phyloP scores from a whole-genome alignment of 2,329 filamentous ascomycete species.

The Botrytis sinoallii region DNA sequence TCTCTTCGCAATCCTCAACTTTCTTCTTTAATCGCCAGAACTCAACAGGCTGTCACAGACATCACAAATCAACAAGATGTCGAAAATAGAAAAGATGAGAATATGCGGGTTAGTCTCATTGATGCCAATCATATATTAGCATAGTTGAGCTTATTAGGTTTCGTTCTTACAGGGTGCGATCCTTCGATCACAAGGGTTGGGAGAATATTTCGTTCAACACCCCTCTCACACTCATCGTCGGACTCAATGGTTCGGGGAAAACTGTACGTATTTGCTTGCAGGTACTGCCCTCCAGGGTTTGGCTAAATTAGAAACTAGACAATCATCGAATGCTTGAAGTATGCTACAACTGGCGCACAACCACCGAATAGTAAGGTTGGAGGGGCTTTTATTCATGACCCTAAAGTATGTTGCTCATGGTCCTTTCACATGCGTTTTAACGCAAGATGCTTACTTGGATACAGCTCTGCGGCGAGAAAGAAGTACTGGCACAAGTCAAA shows the following conservation, averaged over 20 bases:
- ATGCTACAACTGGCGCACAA: slow-evolving; percentile 90
- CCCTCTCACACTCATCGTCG: slow-evolving; percentile 92
- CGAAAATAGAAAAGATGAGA: slow-evolving; percentile 84
- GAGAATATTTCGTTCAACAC: slow-evolving; percentile 86
- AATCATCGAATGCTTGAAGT: slow-evolving; percentile 98
- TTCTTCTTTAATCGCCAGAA: not conserved
- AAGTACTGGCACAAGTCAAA: slow-evolving; percentile 88
- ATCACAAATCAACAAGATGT: slow-evolving; percentile 46
- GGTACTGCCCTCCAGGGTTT: not conserved
- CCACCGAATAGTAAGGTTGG: slow-evolving; percentile 85
- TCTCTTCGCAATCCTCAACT: not conserved
- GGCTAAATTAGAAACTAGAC: slow-evolving; percentile 50
- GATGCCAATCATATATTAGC: not conserved
- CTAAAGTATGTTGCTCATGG: slow-evolving; percentile 56
- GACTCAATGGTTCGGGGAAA: slow-evolving; percentile 96
- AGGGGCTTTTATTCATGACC: slow-evolving; percentile 94
- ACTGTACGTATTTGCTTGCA: slow-evolving; percentile 50
- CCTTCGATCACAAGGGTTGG: slow-evolving; percentile 71
- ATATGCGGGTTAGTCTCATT: slow-evolving; percentile 62
- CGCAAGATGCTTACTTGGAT: slow-evolving; percentile 25
- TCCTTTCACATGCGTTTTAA: not conserved
- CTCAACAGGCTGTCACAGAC: not conserved
- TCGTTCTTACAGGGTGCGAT: slow-evolving; percentile 61
- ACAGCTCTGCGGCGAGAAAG: slow-evolving; percentile 76
- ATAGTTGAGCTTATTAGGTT: not conserved